Evolutionary conservation across 139 green algal genomes (phyloP).

Genomic region (Chlamydomonas sphaeroides): DNA sequence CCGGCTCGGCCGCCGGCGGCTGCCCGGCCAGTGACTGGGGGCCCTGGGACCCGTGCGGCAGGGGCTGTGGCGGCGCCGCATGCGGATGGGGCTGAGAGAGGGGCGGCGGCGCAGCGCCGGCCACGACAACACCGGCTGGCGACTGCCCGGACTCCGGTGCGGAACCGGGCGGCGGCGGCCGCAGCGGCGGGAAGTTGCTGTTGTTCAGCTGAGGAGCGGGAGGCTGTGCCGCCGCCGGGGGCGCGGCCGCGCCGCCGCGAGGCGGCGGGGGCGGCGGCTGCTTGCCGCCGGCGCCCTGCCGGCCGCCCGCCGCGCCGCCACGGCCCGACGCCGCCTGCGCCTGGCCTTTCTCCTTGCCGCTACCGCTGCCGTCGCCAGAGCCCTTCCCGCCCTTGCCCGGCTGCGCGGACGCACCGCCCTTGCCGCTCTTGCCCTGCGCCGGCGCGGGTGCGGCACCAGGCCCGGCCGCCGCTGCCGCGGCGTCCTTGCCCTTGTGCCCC

Average conservation of each 20-base stretch:
- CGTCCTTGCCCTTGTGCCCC: conserved; percentile 18
- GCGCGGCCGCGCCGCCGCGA: no score
- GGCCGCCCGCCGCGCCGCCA: neutral
- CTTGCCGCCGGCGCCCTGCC: neutral
- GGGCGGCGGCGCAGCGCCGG: no score
- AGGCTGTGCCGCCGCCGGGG: neutral
- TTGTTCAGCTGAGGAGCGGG: conserved; percentile 34
- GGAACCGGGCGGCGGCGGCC: no score
- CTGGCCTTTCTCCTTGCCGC: neutral
- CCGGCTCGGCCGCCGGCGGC: no score
- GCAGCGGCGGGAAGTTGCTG: conserved; percentile 36
- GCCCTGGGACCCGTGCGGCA: no score
- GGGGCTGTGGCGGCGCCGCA: no score
- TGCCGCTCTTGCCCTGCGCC: no score
- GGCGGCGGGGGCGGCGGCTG: neutral
- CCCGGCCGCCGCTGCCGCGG: neutral
- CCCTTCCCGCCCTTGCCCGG: conserved; percentile 16
- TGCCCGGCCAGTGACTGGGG: neutral
- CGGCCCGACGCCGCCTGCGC: neutral
- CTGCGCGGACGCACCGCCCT: no score
- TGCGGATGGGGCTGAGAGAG: no score
- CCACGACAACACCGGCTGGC: no score
- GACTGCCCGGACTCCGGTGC: no score
- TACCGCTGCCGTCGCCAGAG: neutral
- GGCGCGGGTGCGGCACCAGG: no score